These are phyloP conservation scores for Mrakia hoshinonis DNA, from an alignment of 768 basidiomycete species.

Conservation along the genomic window DNA sequence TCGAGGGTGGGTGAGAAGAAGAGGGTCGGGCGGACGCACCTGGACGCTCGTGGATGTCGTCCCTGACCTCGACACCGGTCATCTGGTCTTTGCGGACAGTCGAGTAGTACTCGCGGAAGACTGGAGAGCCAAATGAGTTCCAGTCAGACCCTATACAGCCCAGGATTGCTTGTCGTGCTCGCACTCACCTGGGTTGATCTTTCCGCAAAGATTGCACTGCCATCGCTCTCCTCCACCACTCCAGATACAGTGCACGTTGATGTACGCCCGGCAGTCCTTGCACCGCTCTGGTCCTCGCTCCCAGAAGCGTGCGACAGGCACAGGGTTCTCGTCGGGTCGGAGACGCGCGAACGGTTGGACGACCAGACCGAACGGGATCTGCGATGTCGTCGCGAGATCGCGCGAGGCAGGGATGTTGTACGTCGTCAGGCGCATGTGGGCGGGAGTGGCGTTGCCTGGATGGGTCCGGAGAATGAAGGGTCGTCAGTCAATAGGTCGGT, in stretches of 20 bases:
- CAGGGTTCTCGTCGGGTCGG: conserved; percentile 64
- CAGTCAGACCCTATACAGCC: too few relatives aligned
- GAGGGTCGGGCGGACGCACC: neutral
- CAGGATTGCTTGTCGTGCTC: neutral
- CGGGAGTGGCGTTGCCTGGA: conserved; percentile 79
- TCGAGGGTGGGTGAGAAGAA: neutral
- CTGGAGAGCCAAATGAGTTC: conserved; percentile 43
- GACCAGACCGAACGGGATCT: conserved; percentile 72
- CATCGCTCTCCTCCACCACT: conserved; percentile 71
- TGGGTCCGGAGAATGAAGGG: too few relatives aligned
- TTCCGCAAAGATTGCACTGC: conserved; percentile 83
- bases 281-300: conserved; percentile 78
- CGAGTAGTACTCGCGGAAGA: conserved; percentile 72
- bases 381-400: conserved; percentile 68
- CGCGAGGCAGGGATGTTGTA: conserved; percentile 78
- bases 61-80: conserved; percentile 40
- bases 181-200: conserved; percentile 73
- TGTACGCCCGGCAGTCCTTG: conserved; percentile 70
- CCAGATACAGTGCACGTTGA: conserved; percentile 91
- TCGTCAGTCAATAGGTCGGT: too few relatives aligned
- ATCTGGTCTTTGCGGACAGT: conserved; percentile 58
- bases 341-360: conserved; percentile 84
- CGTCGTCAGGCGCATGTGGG: conserved; percentile 78
- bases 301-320: conserved; percentile 66
- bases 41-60: conserved; percentile 64